Percentiles rank a stretch among this genome's conserved stretches.
Evolutionary conservation across 331 rosid genomes (phyloP).

Genomic region (Quercus phellos): DNA sequence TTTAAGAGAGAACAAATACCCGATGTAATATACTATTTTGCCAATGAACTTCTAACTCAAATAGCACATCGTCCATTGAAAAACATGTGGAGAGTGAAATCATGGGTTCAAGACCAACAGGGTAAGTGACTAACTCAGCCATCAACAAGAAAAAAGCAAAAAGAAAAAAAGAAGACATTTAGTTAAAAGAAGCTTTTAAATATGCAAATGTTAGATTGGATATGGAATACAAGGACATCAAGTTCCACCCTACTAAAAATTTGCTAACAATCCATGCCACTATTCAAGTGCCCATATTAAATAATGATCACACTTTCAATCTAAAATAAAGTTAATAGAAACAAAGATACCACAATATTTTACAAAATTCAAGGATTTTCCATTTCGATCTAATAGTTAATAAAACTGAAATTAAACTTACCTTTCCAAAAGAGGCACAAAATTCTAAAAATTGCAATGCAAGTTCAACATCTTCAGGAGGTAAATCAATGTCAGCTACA

Average conservation of each 20-base stretch:
- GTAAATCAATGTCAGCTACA: slow-evolving; percentile 45
- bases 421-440: slow-evolving; percentile 74
- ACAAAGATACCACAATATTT: not conserved
- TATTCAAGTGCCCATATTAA: no score
- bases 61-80: not conserved
- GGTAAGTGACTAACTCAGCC: not conserved
- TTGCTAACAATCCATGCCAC: no score
- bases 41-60: no score
- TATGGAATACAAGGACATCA: no score
- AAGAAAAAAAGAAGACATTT: no score
- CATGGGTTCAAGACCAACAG: not conserved
- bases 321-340: not conserved
- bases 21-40: no score
- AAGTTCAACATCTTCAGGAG: slow-evolving; percentile 55
- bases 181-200: no score
- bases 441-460: slow-evolving; percentile 80
- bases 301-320: not conserved
- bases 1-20: no score
- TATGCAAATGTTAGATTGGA: no score
- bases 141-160: not conserved
- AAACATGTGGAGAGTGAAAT: not conserved
- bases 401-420: slow-evolving; percentile 18
- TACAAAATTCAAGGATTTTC: not conserved
- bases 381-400: not conserved
- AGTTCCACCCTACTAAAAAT: no score